A percentile compares a stretch with the other conserved stretches of the same genome.
Evolutionary conservation across 495 filamentous ascomycete species (phyloP).

Genomic region (Hypoxylon fragiforme): DNA sequence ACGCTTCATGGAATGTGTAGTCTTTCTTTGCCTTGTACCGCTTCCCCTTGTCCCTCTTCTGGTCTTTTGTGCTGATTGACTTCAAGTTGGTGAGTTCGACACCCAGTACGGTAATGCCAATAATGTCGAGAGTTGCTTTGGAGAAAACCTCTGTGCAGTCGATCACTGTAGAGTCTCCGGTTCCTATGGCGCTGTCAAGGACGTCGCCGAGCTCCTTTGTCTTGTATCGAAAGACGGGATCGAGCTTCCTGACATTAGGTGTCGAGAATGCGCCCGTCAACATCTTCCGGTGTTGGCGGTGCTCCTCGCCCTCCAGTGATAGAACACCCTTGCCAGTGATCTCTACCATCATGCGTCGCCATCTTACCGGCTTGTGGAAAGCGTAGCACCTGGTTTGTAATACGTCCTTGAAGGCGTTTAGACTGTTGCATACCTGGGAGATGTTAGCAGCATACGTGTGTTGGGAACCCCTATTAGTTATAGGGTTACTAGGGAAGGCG

Average conservation of each 20-base stretch:
- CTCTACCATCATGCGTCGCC: slow-evolving; percentile 27
- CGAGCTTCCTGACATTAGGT: slow-evolving; percentile 21
- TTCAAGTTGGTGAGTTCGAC: slow-evolving; percentile 62
- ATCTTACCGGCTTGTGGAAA: slow-evolving; percentile 37
- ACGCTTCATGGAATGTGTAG: slow-evolving; percentile 29
- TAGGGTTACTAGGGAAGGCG: background rate
- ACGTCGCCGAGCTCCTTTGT: slow-evolving; percentile 10
- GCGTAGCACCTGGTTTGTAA: slow-evolving; percentile 34
- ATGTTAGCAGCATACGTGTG: background rate
- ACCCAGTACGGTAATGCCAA: slow-evolving; percentile 66
- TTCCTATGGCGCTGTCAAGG: slow-evolving; percentile 6
- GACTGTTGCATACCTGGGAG: slow-evolving; percentile 32
- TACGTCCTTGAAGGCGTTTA: slow-evolving; percentile 36
- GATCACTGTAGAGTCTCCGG: background rate
- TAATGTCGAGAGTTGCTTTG: slow-evolving; percentile 64
- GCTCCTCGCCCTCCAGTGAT: slow-evolving; percentile 34
- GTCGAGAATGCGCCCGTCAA: slow-evolving; percentile 22
- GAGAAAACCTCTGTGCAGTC: slow-evolving; percentile 15
- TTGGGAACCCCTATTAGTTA: background rate
- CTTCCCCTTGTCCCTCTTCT: background rate
- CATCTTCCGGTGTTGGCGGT: slow-evolving; percentile 31
- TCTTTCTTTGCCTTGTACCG: background rate
- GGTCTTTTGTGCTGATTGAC: slow-evolving; percentile 34
- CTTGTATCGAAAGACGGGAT: slow-evolving; percentile 8
- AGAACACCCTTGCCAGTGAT: slow-evolving; percentile 32